Percentiles rank a stretch among this genome's conserved stretches.
Evolutionary conservation across 768 basidiomycete genomes (phyloP).

Genomic region (Tulasnella sp.): DNA sequence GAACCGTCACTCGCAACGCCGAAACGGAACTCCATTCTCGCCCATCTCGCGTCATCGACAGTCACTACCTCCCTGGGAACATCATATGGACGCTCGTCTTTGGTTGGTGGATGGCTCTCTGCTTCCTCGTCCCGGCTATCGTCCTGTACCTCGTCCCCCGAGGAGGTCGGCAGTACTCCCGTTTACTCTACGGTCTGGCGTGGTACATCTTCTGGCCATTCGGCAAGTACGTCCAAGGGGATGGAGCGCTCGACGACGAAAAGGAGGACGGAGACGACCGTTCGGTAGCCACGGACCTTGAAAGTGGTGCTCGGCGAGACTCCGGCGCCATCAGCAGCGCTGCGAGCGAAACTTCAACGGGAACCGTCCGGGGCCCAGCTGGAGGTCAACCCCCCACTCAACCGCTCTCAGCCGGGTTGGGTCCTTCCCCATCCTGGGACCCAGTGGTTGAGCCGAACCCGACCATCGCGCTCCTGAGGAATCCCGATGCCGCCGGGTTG

Average conservation of each 20-base stretch:
- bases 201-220: conserved; percentile 99
- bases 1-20: conserved; percentile 91
- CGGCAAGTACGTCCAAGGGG: conserved; percentile 94
- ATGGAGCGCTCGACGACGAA: conserved; percentile 27
- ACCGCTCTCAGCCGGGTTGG: conserved; percentile 17
- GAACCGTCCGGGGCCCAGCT: conserved; percentile 11
- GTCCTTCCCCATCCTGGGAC: conserved; percentile 21
- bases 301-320: conserved; percentile 16
- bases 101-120: conserved; percentile 84
- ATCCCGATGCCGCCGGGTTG: conserved; percentile 12
- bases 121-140: conserved; percentile 55
- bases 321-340: conserved; percentile 24
- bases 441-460: conserved; percentile 17
- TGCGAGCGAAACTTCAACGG: conserved; percentile 15
- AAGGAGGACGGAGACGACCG: conserved; percentile 24
- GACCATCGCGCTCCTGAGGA: conserved; percentile 16
- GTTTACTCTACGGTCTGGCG: conserved; percentile 80
- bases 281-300: conserved; percentile 24
- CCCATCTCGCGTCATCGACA: conserved; percentile 86
- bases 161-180: conserved; percentile 75
- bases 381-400: conserved; percentile 21
- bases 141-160: conserved; percentile 62
- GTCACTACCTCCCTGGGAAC: conserved; percentile 88
- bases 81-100: conserved; percentile 83
- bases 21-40: conserved; percentile 88